phyloP scores from a whole-genome alignment of 2,329 filamentous ascomycete species.

The Botrytis pseudocinerea region DNA sequence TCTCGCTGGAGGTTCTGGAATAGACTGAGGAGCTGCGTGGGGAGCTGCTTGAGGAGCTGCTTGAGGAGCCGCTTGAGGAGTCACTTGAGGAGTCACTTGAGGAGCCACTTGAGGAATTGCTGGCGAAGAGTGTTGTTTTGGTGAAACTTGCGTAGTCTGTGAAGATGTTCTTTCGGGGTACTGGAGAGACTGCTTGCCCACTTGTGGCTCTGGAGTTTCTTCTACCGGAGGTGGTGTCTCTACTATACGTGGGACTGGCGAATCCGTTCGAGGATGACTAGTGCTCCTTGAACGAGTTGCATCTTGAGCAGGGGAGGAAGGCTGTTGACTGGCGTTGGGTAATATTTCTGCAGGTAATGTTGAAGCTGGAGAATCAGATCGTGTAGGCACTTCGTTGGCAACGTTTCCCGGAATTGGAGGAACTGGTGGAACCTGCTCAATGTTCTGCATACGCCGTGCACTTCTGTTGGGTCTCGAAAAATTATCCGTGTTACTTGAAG shows the following conservation, averaged over 20 bases:
- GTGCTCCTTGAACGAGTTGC: conserved; percentile 30
- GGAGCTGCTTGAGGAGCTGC: conserved; percentile 21
- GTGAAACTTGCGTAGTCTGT: conserved; percentile 40
- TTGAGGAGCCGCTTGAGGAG: background rate
- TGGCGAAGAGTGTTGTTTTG: conserved; percentile 39
- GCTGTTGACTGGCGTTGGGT: background rate
- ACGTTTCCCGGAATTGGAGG: conserved; percentile 23
- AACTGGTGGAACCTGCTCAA: conserved; percentile 28
- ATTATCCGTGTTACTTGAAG: conserved; percentile 55
- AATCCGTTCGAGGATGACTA: conserved; percentile 36
- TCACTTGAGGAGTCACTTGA: conserved; percentile 21
- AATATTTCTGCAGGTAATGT: conserved; percentile 11
- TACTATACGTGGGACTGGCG: conserved; percentile 58
- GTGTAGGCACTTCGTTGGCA: conserved; percentile 26
- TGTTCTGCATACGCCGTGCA: conserved; percentile 34
- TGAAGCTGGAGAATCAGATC: conserved; percentile 25
- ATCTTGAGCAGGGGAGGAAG: conserved; percentile 8
- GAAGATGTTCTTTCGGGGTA: conserved; percentile 24
- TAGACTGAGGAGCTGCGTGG: conserved; percentile 33
- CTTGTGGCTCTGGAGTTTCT: conserved; percentile 26
- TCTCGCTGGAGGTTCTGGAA: conserved; percentile 51
- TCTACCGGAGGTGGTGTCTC: conserved; percentile 58
- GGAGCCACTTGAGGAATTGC: background rate
- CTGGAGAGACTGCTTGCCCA: conserved; percentile 26
- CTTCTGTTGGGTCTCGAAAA: conserved; percentile 57